A percentile compares a stretch with the other conserved stretches of the same genome.
phyloP scores from a whole-genome alignment of 2,329 filamentous ascomycete genomes.

The Penicillium carneum region DNA sequence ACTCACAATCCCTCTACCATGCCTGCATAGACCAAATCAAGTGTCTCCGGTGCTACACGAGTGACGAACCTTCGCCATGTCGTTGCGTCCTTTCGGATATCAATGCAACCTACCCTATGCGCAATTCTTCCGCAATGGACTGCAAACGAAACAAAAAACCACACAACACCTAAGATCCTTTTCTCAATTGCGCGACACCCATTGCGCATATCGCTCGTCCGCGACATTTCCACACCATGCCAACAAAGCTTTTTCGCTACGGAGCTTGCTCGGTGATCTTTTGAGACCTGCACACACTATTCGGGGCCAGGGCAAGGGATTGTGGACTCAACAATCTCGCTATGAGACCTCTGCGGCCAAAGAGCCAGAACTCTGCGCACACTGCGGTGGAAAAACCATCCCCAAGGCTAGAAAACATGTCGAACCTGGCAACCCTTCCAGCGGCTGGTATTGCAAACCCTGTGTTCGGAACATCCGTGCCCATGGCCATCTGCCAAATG shows the following conservation, averaged over 20 bases:
- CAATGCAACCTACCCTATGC: constrained; percentile 7
- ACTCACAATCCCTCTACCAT: neutral
- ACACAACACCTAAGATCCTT: neutral
- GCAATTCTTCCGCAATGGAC: constrained; percentile 7
- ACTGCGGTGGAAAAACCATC: constrained; percentile 9
- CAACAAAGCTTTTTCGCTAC: constrained; percentile 1
- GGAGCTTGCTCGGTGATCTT: neutral
- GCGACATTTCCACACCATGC: neutral
- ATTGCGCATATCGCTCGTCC: neutral
- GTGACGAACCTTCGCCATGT: constrained; percentile 11
- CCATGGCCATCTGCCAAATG: constrained; percentile 8
- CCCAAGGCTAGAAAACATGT: constrained; percentile 11
- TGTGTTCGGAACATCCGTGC: neutral
- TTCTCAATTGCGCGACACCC: neutral
- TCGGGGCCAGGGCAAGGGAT: neutral
- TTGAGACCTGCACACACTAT: neutral
- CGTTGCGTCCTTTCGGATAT: constrained; percentile 13
- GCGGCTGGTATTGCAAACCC: constrained; percentile 18
- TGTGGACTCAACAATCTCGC: neutral
- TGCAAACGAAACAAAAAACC: neutral
- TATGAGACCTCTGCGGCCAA: constrained; percentile 1
- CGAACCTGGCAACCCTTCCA: constrained; percentile 5
- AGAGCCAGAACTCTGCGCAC: neutral
- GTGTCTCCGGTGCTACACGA: neutral
- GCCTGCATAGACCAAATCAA: constrained; percentile 12